A percentile compares a stretch with the other conserved stretches of the same genome.
Conservation (phyloP, 352 stramenopile genomes). For the Globisporangium barbulae region DNA sequence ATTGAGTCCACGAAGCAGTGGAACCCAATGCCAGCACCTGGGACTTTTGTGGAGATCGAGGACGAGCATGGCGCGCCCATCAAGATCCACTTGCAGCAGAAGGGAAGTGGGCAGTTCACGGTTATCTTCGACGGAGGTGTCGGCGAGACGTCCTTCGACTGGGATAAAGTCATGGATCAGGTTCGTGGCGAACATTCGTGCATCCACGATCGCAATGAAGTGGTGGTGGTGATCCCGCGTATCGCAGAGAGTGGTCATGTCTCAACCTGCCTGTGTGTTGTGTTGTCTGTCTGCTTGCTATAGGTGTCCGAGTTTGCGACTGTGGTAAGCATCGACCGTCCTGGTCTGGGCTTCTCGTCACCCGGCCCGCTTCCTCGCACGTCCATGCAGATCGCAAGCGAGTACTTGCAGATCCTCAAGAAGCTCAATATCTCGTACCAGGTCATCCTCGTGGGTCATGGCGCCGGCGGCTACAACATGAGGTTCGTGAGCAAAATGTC, state of each 20-base stretch:
- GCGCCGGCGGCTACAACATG: slow-evolving; percentile 82
- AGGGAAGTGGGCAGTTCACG: slow-evolving; percentile 45
- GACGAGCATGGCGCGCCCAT: slow-evolving; percentile 33
- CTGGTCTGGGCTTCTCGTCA: slow-evolving; percentile 70
- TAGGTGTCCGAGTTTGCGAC: slow-evolving; percentile 45
- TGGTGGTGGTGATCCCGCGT: neutral
- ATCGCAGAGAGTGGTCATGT: neutral
- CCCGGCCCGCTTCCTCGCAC: slow-evolving; percentile 43
- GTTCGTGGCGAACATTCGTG: slow-evolving; percentile 13
- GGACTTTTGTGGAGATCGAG: slow-evolving; percentile 43
- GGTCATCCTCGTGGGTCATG: slow-evolving; percentile 69
- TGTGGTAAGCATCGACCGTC: slow-evolving; percentile 66
- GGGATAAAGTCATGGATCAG: slow-evolving; percentile 63
- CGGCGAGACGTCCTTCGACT: slow-evolving; percentile 84
- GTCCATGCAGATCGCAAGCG: slow-evolving; percentile 48
- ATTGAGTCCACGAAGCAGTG: slow-evolving; percentile 66
- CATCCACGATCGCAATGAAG: neutral
- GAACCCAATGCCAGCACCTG: slow-evolving; percentile 49
- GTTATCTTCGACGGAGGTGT: slow-evolving; percentile 73
- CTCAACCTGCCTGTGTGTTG: neutral
- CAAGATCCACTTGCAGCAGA: slow-evolving; percentile 51
- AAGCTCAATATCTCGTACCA: slow-evolving; percentile 52
- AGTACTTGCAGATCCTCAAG: slow-evolving; percentile 63
- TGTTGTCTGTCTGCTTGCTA: neutral
- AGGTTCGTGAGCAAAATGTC: slow-evolving; percentile 18